Conservation (phyloP, 768 basidiomycete genomes). For the Trametes gibbosa region DNA sequence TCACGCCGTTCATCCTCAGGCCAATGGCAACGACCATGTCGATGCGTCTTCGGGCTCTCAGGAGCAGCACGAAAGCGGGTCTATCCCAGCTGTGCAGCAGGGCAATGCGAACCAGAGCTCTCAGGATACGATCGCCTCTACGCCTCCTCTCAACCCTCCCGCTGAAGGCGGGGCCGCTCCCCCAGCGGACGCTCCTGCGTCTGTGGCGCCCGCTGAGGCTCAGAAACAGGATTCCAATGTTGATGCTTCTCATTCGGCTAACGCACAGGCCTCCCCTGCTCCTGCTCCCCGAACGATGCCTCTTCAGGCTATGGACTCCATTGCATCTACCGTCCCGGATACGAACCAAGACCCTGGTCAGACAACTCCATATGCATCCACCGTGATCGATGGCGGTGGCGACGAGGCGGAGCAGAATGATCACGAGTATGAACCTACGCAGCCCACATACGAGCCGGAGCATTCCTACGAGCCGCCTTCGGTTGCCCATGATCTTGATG, state of each 20-base stretch:
- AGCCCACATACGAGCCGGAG: slow-evolving; percentile 14
- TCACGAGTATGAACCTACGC: slow-evolving; percentile 16
- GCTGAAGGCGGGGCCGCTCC: slow-evolving; percentile 33
- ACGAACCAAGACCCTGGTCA: slow-evolving; percentile 33
- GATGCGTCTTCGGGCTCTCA: slow-evolving; percentile 16
- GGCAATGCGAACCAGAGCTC: slow-evolving; percentile 7
- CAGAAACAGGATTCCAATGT: slow-evolving; percentile 42
- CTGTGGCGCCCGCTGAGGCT: slow-evolving; percentile 48
- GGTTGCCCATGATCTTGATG: neutral
- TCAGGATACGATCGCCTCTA: slow-evolving; percentile 22
- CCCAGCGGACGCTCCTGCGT: slow-evolving; percentile 33
- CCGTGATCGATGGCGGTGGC: slow-evolving; percentile 18
- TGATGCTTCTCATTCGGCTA: slow-evolving; percentile 36
- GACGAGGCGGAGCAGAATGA: slow-evolving; percentile 1
- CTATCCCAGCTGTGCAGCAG: slow-evolving; percentile 1
- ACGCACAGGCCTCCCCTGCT: slow-evolving; percentile 21
- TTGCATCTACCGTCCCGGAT: slow-evolving; percentile 52
- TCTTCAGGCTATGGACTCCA: slow-evolving; percentile 43
- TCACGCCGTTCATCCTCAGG: slow-evolving; percentile 12
- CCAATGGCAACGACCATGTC: slow-evolving; percentile 14
- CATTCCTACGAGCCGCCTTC: slow-evolving; percentile 2
- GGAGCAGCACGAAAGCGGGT: slow-evolving; percentile 8
- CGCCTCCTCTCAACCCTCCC: slow-evolving; percentile 26
- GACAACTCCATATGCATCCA: slow-evolving; percentile 20
- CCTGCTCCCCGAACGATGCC: slow-evolving; percentile 32